phyloP scores from a whole-genome alignment of 2,329 filamentous ascomycete genomes.

The Ophiocordyceps camponoti-floridani region DNA sequence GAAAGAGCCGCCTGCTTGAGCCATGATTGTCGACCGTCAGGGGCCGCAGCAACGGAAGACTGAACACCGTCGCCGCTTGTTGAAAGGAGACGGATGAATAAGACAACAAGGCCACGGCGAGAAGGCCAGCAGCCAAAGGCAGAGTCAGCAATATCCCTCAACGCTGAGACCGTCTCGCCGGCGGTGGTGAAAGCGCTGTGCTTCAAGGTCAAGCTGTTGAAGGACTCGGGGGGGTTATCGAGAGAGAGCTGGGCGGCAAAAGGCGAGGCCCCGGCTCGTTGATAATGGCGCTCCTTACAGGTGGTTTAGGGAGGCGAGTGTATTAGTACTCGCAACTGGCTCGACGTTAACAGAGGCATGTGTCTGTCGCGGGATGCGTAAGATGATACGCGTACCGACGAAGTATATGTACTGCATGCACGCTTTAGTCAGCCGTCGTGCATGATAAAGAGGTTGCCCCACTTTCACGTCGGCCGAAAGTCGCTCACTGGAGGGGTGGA shows the following conservation, averaged over 20 bases:
- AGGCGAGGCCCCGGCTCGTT: neutral
- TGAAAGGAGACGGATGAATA: neutral
- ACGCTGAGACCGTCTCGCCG: neutral
- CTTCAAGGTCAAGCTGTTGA: neutral
- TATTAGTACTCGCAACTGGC: neutral
- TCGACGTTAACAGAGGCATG: neutral
- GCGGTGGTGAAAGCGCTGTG: neutral
- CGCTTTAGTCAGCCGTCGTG: neutral
- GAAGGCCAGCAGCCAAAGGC: neutral
- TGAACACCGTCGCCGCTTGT: slow-evolving; percentile 1
- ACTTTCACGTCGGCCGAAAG: neutral
- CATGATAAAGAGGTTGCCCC: too few relatives aligned
- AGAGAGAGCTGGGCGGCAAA: neutral
- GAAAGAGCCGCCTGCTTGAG: slow-evolving; percentile 70
- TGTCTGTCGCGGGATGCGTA: neutral
- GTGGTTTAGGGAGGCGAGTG: neutral
- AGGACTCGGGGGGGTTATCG: neutral
- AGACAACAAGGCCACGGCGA: neutral
- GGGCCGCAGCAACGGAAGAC: neutral
- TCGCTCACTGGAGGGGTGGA: neutral
- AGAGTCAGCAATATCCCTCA: neutral
- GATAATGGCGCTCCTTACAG: neutral
- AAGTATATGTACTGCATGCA: neutral
- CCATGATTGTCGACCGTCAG: slow-evolving; percentile 34
- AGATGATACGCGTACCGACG: neutral